Conservation (phyloP, 2,329 filamentous ascomycete species). For the Aphanoascus verrucosus region DNA sequence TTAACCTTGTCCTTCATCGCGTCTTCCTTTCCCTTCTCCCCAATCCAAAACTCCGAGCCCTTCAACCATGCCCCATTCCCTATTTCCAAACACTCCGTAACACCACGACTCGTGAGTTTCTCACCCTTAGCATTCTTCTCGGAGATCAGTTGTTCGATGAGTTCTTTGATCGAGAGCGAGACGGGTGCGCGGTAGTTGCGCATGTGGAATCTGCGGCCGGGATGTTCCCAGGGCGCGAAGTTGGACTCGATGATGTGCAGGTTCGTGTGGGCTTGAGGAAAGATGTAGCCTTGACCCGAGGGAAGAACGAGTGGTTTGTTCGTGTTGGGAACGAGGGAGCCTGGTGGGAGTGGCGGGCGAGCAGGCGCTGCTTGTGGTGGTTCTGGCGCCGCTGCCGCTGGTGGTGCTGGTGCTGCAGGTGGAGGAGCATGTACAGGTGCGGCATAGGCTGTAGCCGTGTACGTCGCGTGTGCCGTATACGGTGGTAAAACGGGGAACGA, state of each 20-base stretch:
- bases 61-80: constrained; percentile 51
- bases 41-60: constrained; percentile 44
- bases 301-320: constrained; percentile 41
- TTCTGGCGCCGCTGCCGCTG: constrained; percentile 12
- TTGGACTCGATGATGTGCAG: constrained; percentile 47
- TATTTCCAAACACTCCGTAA: constrained; percentile 45
- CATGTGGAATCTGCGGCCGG: constrained; percentile 33
- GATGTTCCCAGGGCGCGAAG: constrained; percentile 27
- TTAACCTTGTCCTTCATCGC: constrained; percentile 35
- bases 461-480: not conserved
- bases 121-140: constrained; percentile 32
- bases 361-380: constrained; percentile 14
- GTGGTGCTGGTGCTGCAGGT: constrained; percentile 11
- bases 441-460: constrained; percentile 4
- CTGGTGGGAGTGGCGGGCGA: constrained; percentile 39
- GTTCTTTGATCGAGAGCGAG: constrained; percentile 44
- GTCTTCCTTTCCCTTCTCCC: constrained; percentile 13
- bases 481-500: constrained; percentile 4
- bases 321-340: constrained; percentile 44
- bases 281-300: constrained; percentile 53
- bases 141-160: constrained; percentile 51
- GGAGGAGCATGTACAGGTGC: constrained; percentile 9
- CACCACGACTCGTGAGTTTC: constrained; percentile 37
- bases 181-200: constrained; percentile 45
- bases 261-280: constrained; percentile 48